These are phyloP conservation scores for Penicillium capsulatum DNA, from an alignment of 2,329 filamentous ascomycete species.

Conservation along the genomic window DNA sequence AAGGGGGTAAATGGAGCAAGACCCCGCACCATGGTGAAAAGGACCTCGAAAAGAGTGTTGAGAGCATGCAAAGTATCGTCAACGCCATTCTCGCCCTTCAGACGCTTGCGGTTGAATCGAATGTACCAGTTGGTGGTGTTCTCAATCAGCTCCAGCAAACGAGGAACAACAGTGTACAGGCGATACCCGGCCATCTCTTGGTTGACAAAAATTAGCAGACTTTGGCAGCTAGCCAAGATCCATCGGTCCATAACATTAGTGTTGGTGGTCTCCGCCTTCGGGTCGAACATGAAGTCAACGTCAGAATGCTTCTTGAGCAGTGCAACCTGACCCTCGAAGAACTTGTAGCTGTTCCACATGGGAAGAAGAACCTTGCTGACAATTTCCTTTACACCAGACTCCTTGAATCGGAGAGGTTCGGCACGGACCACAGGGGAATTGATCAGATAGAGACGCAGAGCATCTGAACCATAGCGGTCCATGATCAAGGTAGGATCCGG, in stretches of 20 bases:
- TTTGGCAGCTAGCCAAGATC: slow-evolving; percentile 91
- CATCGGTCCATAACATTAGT: slow-evolving; percentile 93
- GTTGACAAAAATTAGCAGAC: slow-evolving; percentile 84
- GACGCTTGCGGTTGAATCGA: slow-evolving; percentile 81
- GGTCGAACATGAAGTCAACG: slow-evolving; percentile 74
- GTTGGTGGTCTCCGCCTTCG: slow-evolving; percentile 68
- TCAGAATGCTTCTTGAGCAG: slow-evolving; percentile 81
- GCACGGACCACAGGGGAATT: slow-evolving; percentile 93
- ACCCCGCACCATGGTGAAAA: slow-evolving; percentile 82
- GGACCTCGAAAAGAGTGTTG: slow-evolving; percentile 89
- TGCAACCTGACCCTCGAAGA: slow-evolving; percentile 84
- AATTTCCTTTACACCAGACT: slow-evolving; percentile 88
- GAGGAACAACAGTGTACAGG: slow-evolving; percentile 86
- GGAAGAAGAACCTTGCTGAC: slow-evolving; percentile 87
- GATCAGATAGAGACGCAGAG: slow-evolving; percentile 89
- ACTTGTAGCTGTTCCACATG: slow-evolving; percentile 95
- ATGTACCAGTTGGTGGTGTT: slow-evolving; percentile 99
- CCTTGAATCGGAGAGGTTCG: slow-evolving; percentile 86
- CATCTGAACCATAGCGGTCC: slow-evolving; percentile 84
- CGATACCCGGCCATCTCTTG: slow-evolving; percentile 81
- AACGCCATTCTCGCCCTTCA: slow-evolving; percentile 84
- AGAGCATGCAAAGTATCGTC: slow-evolving; percentile 85
- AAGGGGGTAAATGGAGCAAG: slow-evolving; percentile 95
- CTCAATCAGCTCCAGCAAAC: slow-evolving; percentile 77
- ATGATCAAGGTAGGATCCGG: slow-evolving; percentile 82